Conservation (phyloP, 1,139 yeast genomes). For the Saccharomyces pastorianus region DNA sequence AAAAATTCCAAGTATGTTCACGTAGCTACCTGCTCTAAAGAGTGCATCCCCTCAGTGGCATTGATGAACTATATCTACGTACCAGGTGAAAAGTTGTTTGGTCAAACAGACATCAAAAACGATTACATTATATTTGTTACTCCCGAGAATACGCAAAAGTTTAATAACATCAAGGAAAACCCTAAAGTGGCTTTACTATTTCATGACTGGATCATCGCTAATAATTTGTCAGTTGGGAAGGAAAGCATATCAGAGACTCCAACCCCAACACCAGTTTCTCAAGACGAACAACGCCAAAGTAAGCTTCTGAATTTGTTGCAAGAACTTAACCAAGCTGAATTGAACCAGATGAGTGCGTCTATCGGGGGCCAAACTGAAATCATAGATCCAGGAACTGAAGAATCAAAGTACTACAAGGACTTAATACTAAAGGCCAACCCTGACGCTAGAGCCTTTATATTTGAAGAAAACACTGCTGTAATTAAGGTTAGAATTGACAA, state of each 20-base stretch:
- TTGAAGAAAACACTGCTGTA: slow-evolving; percentile 54
- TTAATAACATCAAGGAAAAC: slow-evolving; percentile 53
- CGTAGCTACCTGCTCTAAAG: slow-evolving; percentile 60
- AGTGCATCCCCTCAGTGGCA: slow-evolving; percentile 71
- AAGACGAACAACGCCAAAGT: slow-evolving; percentile 9
- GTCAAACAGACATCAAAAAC: slow-evolving; percentile 24
- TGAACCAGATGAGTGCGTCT: slow-evolving; percentile 72
- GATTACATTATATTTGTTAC: slow-evolving; percentile 61
- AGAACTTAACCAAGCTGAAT: slow-evolving; percentile 64
- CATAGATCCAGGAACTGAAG: slow-evolving; percentile 36
- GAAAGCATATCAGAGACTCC: slow-evolving; percentile 20
- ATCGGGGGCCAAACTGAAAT: slow-evolving; percentile 62
- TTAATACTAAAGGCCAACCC: slow-evolving; percentile 54
- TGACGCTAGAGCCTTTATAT: slow-evolving; percentile 63
- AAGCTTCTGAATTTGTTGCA: slow-evolving; percentile 54
- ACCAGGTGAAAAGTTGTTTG: slow-evolving; percentile 33
- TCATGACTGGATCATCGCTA: slow-evolving; percentile 79
- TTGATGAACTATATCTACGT: slow-evolving; percentile 80
- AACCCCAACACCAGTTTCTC: slow-evolving; percentile 13
- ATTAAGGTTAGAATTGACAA: slow-evolving; percentile 54
- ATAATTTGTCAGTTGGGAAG: slow-evolving; percentile 32
- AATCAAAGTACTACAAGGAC: slow-evolving; percentile 47
- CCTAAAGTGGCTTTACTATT: slow-evolving; percentile 71
- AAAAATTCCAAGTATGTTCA: slow-evolving; percentile 64
- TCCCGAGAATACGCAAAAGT: slow-evolving; percentile 61